phyloP scores from a whole-genome alignment of 805 yeast genomes.

The Priceomyces medius region DNA sequence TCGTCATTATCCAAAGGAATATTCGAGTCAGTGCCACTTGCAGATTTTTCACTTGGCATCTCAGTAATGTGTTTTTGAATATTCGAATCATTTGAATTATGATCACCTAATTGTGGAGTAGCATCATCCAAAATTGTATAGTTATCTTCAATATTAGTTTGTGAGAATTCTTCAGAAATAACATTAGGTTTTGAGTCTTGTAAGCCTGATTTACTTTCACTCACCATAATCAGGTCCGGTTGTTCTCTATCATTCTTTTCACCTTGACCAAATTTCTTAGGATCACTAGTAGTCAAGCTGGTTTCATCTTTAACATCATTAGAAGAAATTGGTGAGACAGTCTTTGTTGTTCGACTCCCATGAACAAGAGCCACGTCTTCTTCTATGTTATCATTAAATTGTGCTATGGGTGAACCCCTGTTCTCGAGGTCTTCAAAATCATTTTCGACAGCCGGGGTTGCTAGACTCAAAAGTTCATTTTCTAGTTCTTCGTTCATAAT shows the following conservation, averaged over 20 bases:
- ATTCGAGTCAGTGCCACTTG: neutral
- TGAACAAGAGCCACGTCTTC: neutral
- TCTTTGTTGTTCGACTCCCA: no score
- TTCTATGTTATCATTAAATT: neutral
- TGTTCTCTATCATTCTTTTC: no score
- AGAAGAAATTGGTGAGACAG: no score
- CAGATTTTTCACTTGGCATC: neutral
- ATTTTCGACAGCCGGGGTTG: neutral
- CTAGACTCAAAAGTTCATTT: slow-evolving; percentile 1
- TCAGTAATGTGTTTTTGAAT: neutral
- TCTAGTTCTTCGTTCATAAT: neutral
- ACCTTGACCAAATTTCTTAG: no score
- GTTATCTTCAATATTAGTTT: no score
- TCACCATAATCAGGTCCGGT: neutral
- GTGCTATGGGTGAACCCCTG: neutral
- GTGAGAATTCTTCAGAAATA: neutral
- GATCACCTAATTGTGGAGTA: no score
- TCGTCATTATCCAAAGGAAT: neutral
- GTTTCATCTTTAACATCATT: no score
- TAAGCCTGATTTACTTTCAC: neutral
- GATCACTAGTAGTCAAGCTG: no score
- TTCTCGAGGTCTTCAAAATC: neutral
- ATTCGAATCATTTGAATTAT: neutral
- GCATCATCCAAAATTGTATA: no score
- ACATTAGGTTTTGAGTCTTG: neutral